Conservation (phyloP, 495 filamentous ascomycete genomes). For the Saxispiralis lemnorum region DNA sequence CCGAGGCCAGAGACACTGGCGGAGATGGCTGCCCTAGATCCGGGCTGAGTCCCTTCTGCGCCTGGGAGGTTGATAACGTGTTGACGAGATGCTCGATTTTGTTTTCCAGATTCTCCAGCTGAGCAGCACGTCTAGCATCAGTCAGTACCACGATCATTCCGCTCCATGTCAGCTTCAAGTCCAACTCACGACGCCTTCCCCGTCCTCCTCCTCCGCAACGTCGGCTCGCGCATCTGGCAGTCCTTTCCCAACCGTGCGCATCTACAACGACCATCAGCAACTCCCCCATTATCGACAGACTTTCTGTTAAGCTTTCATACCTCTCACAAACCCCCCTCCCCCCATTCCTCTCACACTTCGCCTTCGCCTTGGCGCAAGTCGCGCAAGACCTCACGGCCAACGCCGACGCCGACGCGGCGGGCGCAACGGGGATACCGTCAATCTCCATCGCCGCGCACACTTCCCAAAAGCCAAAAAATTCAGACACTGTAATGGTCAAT, state of each 20-base stretch:
- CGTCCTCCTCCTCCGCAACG: constrained; percentile 4
- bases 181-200: constrained; percentile 13
- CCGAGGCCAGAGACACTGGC: constrained; percentile 5
- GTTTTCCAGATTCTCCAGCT: constrained; percentile 28
- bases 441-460: constrained; percentile 3
- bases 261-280: constrained; percentile 1
- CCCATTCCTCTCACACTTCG: constrained; percentile 9
- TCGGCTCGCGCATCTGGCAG: constrained; percentile 7
- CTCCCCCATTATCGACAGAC: background rate
- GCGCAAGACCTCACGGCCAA: constrained; percentile 6
- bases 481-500: no score
- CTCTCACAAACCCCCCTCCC: constrained; percentile 8
- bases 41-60: constrained; percentile 1
- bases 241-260: constrained; percentile 12
- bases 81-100: constrained; percentile 36
- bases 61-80: constrained; percentile 22
- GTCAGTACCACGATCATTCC: background rate
- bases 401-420: background rate
- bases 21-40: constrained; percentile 13
- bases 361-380: constrained; percentile 15
- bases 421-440: constrained; percentile 3
- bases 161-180: no score
- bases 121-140: constrained; percentile 8
- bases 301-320: constrained; percentile 7
- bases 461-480: no score